Evolutionary conservation across 2,329 filamentous ascomycete genomes (phyloP).

Genomic region (Ceratocystiopsis minuta): DNA sequence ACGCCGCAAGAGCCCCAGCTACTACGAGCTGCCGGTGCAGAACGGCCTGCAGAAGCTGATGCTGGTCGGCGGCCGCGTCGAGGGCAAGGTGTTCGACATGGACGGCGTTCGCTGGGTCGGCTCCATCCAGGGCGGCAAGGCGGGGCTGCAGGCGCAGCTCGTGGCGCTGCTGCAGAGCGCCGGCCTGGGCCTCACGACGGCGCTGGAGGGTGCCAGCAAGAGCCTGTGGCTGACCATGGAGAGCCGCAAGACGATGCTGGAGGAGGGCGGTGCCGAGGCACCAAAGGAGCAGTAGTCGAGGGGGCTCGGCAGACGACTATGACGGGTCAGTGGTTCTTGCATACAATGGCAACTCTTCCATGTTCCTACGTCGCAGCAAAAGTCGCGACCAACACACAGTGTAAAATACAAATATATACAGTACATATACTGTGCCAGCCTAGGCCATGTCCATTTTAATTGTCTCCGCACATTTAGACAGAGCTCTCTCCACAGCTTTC

Average conservation of each 20-base stretch:
- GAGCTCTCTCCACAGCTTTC: too few relatives aligned
- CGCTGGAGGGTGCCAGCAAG: conserved; percentile 64
- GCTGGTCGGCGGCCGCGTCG: conserved; percentile 70
- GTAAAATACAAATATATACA: neutral
- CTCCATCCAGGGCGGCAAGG: conserved; percentile 63
- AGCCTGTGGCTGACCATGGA: conserved; percentile 81
- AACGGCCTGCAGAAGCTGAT: conserved; percentile 71
- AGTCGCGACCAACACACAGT: neutral
- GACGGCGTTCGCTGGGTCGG: conserved; percentile 49
- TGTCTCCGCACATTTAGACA: too few relatives aligned
- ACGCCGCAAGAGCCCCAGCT: conserved; percentile 58
- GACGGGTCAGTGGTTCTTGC: too few relatives aligned
- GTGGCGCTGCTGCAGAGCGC: conserved; percentile 64
- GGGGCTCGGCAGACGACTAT: too few relatives aligned
- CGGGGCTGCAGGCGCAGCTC: conserved; percentile 65
- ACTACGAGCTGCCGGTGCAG: conserved; percentile 65
- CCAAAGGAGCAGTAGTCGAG: conserved; percentile 10
- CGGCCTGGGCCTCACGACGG: conserved; percentile 56
- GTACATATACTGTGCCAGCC: neutral
- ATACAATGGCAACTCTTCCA: too few relatives aligned
- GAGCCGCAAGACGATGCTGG: conserved; percentile 60
- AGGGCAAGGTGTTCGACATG: conserved; percentile 67
- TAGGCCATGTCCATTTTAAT: too few relatives aligned
- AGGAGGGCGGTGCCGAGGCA: conserved; percentile 37
- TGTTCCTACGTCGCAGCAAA: conserved; percentile 5